phyloP scores from a whole-genome alignment of 192 early-diverging fungal species.

The Geranomyces michiganensis region DNA sequence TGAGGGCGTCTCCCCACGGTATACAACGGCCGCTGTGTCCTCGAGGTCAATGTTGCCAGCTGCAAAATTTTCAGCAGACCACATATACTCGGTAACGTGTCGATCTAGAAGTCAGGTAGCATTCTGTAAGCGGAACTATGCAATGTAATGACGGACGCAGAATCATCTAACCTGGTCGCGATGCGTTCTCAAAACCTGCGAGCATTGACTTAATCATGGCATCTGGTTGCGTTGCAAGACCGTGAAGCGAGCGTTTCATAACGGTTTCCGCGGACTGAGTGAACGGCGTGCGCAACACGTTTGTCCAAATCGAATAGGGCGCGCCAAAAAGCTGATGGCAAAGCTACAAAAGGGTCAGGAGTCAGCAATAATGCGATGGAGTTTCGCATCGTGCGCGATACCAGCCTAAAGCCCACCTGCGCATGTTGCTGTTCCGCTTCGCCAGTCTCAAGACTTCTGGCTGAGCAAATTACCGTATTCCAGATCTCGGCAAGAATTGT shows the following conservation, averaged over 20 bases:
- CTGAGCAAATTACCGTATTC: not conserved
- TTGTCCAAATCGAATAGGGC: slow-evolving; percentile 17
- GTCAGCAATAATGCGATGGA: not conserved
- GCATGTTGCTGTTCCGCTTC: too few relatives aligned
- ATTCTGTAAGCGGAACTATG: not conserved
- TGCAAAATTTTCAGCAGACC: slow-evolving; percentile 7
- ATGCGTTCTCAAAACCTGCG: not conserved
- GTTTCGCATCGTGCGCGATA: not conserved
- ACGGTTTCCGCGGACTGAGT: not conserved
- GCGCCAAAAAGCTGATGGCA: not conserved
- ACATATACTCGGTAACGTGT: slow-evolving; percentile 17
- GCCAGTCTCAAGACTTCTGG: not conserved
- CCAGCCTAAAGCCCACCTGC: too few relatives aligned
- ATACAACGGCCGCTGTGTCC: slow-evolving; percentile 5
- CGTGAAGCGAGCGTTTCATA: not conserved
- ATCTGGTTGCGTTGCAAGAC: slow-evolving; percentile 1
- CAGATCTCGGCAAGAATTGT: not conserved
- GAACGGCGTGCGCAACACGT: slow-evolving; percentile 7
- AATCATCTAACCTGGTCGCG: not conserved
- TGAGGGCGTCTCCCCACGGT: slow-evolving; percentile 18
- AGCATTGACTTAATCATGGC: not conserved
- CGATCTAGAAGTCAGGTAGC: slow-evolving; percentile 2
- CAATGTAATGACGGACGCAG: not conserved
- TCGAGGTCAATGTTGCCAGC: slow-evolving; percentile 14
- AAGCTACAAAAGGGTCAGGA: slow-evolving; percentile 2